Evolutionary conservation across 345 rosid species (phyloP).

Genomic region (Alliaria petiolata): DNA sequence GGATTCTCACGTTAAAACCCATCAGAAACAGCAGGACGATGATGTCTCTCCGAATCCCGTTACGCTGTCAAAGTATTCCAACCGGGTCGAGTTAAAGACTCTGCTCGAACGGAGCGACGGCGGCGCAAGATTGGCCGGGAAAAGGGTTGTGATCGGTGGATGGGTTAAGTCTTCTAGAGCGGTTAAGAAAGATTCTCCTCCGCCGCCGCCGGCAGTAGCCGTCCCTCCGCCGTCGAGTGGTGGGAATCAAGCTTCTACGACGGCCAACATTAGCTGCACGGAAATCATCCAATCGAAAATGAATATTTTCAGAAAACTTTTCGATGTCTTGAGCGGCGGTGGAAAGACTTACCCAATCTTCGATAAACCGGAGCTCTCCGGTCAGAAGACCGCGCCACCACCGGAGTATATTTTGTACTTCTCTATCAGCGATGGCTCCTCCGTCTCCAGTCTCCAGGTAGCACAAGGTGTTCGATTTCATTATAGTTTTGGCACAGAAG

Average conservation of each 20-base stretch:
- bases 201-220: conserved; percentile 4
- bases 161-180: conserved; percentile 85
- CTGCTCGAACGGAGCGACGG: conserved; percentile 46
- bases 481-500: background rate
- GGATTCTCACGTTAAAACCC: conserved; percentile 23
- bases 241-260: conserved; percentile 8
- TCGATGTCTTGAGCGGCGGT: conserved; percentile 56
- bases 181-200: conserved; percentile 38
- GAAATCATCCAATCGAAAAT: conserved; percentile 69
- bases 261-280: conserved; percentile 38
- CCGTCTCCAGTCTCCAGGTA: conserved; percentile 60
- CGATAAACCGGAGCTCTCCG: conserved; percentile 39
- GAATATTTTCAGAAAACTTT: conserved; percentile 54
- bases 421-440: conserved; percentile 75
- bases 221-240: conserved; percentile 14
- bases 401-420: conserved; percentile 33
- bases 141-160: conserved; percentile 73
- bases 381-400: conserved; percentile 31
- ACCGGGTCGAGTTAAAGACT: conserved; percentile 53
- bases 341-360: conserved; percentile 32
- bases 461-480: background rate
- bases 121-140: conserved; percentile 40
- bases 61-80: conserved; percentile 48
- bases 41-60: background rate
- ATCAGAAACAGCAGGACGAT: conserved; percentile 6